Base-by-base conservation (phyloP, 139 green algal genomes). In the Monoraphidium neglectum region DNA sequence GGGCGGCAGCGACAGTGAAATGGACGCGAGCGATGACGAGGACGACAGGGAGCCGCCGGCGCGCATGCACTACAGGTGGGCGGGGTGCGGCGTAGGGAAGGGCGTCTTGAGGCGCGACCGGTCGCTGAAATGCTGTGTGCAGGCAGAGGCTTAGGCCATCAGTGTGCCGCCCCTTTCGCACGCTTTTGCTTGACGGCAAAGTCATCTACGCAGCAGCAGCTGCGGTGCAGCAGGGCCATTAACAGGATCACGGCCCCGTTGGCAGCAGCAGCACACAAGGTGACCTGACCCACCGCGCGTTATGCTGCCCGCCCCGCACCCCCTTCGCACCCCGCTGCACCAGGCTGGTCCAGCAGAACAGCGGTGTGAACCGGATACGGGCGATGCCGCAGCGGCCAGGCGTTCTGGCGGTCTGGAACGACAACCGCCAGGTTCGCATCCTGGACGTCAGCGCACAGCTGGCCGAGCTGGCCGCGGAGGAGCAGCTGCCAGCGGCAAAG, bases 301-400 rank as follows among this genome's bases (percentile, higher is more conserved):
- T 12, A 8, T 12, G 8, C 43, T 12, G 8, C 43, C 43, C 43
- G 8, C 43, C 43, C 43, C 43, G 8, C 43, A 8, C 43, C 43
- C 28, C 57, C 57, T 16, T 13, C 28, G 10, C 57, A 8, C 28
- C 28, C n/a, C 28, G 10, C 57, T 24, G 21, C 24, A 62, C 72
- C 35, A 83, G 88, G 57, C 87, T 80, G 54, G 75, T 98, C 35
- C 72, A 79, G 12, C 91, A 98, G 75, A 71, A 74, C 21, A 92
- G 93, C 26, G 93, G 91, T 4, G 88, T 99, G 66, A 99, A 99
- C 88, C 88, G 96, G 4, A 66, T 98, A 10, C 92, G 96, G n/a
- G 74, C 71, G 53, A 95, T 96, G 86, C 93, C 90, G 30, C 96
- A 98, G 87, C 82, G 91, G 78, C 87, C 92, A 12, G 84, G 83